Evolutionary conservation across 768 basidiomycete genomes (phyloP).

Genomic region (Kwoniella bestiolae): DNA sequence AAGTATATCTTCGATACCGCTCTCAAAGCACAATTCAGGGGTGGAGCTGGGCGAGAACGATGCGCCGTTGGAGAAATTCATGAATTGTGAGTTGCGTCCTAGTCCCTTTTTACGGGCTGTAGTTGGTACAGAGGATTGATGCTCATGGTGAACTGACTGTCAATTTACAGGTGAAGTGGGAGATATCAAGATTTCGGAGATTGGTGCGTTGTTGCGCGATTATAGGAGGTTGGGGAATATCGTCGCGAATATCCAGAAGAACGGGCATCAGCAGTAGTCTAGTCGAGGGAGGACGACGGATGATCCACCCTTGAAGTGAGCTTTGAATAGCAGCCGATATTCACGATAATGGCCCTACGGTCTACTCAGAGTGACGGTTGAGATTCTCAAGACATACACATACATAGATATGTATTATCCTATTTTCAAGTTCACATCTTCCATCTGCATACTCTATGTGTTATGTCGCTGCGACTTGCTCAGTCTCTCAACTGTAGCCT

Average conservation of each 20-base stretch:
- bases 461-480: too few relatives aligned
- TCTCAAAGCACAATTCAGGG: slow-evolving; percentile 5
- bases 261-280: background rate
- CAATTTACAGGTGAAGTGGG: slow-evolving; percentile 70
- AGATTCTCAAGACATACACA: too few relatives aligned
- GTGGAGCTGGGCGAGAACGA: slow-evolving; percentile 44
- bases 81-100: slow-evolving; percentile 41
- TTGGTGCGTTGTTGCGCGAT: slow-evolving; percentile 76
- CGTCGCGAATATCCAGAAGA: slow-evolving; percentile 21
- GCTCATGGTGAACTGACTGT: too few relatives aligned
- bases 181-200: slow-evolving; percentile 80
- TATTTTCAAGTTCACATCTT: too few relatives aligned
- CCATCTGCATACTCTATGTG: too few relatives aligned
- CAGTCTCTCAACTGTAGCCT: too few relatives aligned
- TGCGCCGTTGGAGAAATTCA: slow-evolving; percentile 56
- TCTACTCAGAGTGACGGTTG: too few relatives aligned
- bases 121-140: slow-evolving; percentile 57
- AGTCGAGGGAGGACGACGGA: background rate
- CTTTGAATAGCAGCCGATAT: background rate
- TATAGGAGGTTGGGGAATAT: slow-evolving; percentile 69
- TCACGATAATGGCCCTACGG: too few relatives aligned
- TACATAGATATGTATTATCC: too few relatives aligned
- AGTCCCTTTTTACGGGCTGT: background rate
- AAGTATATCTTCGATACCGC: slow-evolving; percentile 22
- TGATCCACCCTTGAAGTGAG: background rate